These are phyloP conservation scores for Mikania micrantha DNA, from an alignment of 129 eudicot genomes.

Conservation along the genomic window DNA sequence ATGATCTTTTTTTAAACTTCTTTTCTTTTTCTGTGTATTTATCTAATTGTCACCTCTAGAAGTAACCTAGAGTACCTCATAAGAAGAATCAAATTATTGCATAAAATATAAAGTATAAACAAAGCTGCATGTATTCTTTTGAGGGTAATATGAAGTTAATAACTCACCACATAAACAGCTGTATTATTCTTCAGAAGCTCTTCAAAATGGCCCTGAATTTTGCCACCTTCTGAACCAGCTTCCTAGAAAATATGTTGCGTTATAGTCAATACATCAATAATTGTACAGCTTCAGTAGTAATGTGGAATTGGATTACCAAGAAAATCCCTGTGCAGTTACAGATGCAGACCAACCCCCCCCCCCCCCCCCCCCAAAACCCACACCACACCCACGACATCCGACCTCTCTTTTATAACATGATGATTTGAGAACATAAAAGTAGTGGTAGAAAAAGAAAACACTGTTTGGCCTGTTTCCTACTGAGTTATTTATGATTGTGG, in stretches of 20 bases:
- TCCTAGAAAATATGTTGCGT: slow-evolving; percentile 45
- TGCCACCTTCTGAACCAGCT: slow-evolving; percentile 89
- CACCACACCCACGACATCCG: too few species aligned
- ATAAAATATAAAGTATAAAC: too few species aligned
- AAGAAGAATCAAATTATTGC: background rate
- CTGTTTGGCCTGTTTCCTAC: too few species aligned
- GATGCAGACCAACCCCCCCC: background rate
- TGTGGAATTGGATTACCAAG: background rate
- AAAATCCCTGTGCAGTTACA: background rate
- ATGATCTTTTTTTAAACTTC: background rate
- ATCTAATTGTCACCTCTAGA: background rate
- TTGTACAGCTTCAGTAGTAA: background rate
- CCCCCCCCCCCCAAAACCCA: too few species aligned
- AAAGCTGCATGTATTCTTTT: background rate
- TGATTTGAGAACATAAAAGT: too few species aligned
- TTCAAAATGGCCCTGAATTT: slow-evolving; percentile 85
- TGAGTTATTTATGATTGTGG: too few species aligned
- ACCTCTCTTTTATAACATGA: too few species aligned
- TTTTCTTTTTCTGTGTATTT: background rate
- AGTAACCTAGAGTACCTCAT: background rate
- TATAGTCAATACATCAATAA: background rate
- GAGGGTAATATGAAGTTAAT: slow-evolving; percentile 1
- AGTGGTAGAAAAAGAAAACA: too few species aligned
- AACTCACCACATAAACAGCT: slow-evolving; percentile 70
- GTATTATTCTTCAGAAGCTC: slow-evolving; percentile 83